Evolutionary conservation across 2,329 filamentous ascomycete genomes (phyloP).

Genomic region (Cladosporium sp.): DNA sequence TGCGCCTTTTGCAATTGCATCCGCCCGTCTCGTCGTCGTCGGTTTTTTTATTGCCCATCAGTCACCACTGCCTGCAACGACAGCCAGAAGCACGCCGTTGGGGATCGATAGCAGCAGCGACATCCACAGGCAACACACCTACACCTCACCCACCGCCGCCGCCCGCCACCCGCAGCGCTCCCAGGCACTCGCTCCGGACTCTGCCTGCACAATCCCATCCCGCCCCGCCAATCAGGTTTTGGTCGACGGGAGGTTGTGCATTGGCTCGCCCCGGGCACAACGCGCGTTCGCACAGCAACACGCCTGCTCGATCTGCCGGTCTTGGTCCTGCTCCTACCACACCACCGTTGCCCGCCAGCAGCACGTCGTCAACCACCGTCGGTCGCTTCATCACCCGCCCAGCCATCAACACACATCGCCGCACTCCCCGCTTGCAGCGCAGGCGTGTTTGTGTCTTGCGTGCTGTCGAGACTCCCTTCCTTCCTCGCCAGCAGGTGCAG

Average conservation of each 20-base stretch:
- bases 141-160: neutral
- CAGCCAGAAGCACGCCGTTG: slow-evolving; percentile 4
- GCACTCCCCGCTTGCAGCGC: slow-evolving; percentile 6
- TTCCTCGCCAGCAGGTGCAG: neutral
- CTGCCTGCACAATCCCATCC: neutral
- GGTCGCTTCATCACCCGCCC: neutral
- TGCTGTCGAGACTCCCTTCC: neutral
- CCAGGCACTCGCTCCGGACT: neutral
- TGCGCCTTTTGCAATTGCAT: neutral
- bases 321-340: slow-evolving; percentile 15
- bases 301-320: slow-evolving; percentile 13
- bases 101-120: neutral
- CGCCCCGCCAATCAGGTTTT: slow-evolving; percentile 25
- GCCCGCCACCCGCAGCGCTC: slow-evolving; percentile 6
- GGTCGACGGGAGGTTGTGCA: slow-evolving; percentile 21
- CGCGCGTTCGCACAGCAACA: slow-evolving; percentile 32
- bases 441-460: slow-evolving; percentile 5
- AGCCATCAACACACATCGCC: slow-evolving; percentile 14
- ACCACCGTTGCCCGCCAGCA: neutral
- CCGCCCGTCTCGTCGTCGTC: neutral
- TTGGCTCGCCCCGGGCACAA: slow-evolving; percentile 21
- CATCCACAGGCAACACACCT: neutral
- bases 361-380: neutral
- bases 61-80: no score
- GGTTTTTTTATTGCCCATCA: no score